Evolutionary conservation across 1,284 basidiomycete genomes (phyloP).

Genomic region (Microbotryum violaceum): DNA sequence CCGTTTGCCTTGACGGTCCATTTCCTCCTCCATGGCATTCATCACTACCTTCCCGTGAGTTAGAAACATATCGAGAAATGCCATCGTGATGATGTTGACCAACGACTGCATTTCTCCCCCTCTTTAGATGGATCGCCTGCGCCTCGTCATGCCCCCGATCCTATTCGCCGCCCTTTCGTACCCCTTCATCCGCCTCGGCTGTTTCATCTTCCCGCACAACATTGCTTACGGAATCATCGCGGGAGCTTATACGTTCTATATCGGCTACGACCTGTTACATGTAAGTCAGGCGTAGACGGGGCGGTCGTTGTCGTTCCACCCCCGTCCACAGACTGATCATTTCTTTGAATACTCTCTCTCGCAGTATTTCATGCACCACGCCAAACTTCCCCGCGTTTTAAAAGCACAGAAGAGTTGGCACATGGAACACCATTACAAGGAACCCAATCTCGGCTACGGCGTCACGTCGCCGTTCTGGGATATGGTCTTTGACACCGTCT

Average conservation of each 20-base stretch:
- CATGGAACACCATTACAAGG: slow-evolving; percentile 97
- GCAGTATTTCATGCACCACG: slow-evolving; percentile 8
- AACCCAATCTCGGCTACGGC: slow-evolving; percentile 87
- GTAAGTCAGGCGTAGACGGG: background rate
- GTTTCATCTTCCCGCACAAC: slow-evolving; percentile 71
- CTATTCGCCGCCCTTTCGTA: slow-evolving; percentile 71
- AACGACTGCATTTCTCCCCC: slow-evolving; percentile 8
- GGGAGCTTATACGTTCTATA: slow-evolving; percentile 77
- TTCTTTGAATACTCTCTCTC: background rate
- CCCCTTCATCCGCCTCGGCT: slow-evolving; percentile 83
- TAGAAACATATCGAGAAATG: background rate
- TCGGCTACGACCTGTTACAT: slow-evolving; percentile 33
- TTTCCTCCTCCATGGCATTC: slow-evolving; percentile 90
- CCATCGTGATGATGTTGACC: background rate
- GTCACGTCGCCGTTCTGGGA: slow-evolving; percentile 96
- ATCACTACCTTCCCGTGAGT: slow-evolving; percentile 85
- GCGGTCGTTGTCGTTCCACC: background rate
- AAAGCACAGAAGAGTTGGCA: slow-evolving; percentile 94
- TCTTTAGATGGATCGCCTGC: slow-evolving; percentile 50
- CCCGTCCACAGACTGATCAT: background rate
- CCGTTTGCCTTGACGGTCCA: slow-evolving; percentile 75
- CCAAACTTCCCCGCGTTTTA: slow-evolving; percentile 68
- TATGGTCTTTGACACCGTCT: slow-evolving; percentile 71
- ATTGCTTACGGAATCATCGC: slow-evolving; percentile 90
- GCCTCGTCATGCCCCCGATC: slow-evolving; percentile 94